phyloP scores from a whole-genome alignment of 371 early-diverging fungal genomes.

The Mucor lusitanicus region DNA sequence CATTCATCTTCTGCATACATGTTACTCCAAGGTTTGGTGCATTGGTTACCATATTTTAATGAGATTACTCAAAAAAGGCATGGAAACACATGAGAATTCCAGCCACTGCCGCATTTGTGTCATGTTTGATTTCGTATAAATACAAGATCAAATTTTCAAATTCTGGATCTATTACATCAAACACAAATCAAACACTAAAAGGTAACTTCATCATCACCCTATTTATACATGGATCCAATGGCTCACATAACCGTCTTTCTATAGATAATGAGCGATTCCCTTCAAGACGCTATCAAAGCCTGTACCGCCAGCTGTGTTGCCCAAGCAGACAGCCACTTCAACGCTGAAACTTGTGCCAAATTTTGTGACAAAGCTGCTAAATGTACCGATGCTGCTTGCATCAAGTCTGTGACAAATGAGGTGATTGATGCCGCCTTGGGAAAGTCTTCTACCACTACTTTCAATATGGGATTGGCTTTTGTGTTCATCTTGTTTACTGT shows the following conservation, averaged over 20 bases:
- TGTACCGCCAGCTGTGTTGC: not conserved
- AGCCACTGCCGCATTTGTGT: not conserved
- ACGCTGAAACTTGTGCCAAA: not conserved
- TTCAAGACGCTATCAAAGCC: not conserved
- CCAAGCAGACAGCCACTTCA: not conserved
- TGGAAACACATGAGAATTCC: not conserved
- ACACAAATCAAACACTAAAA: not conserved
- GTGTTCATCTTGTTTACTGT: not conserved
- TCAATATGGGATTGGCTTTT: not conserved
- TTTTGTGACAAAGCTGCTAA: not conserved
- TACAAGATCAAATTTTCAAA: not conserved
- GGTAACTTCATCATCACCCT: not conserved
- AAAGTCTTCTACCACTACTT: not conserved
- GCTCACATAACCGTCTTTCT: not conserved
- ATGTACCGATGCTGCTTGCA: not conserved
- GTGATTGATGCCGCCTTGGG: not conserved
- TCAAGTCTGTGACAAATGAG: not conserved
- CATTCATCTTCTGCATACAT: not conserved
- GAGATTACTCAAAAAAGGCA: not conserved
- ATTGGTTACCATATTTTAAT: not conserved
- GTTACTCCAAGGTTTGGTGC: not conserved
- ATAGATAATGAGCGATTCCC: not conserved
- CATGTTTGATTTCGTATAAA: not conserved
- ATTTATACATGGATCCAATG: not conserved
- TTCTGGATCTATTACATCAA: not conserved